Evolutionary conservation across 2,329 filamentous ascomycete genomes (phyloP), one percentile per base, ranked within the genome.

Genomic region (Exophiala sideris): DNA sequence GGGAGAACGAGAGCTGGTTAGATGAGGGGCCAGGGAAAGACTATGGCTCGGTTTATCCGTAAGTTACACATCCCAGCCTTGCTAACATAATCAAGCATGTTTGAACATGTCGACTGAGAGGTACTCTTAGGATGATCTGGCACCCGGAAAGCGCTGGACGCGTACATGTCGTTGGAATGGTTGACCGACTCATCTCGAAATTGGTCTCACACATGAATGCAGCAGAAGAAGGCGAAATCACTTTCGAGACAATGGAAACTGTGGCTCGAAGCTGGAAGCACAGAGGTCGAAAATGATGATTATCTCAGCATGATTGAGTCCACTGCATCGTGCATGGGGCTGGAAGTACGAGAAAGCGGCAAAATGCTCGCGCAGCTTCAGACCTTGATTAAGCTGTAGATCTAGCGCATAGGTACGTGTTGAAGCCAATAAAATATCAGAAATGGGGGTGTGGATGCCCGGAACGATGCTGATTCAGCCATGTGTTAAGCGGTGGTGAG

Each of bases 1-100:
- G 72, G 52, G 70, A 75, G 46, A 71, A 75, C 32, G 69, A 70
- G 48, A 61, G 62, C 40, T 62, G 60, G 58, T 42, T 65, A 29
- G 61, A 64, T 29, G 60, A 62, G 20, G 63, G 53, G 11, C 59
- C 60, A 21, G 61, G 61, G 11, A 49, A 58, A 49, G 63, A 57
- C 18, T 65, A 62, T 54, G 63, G 63, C 9, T 54, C 54, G 12
- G 56, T 65, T 12, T 64, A 57, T 39, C 56, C 57, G 57, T 60
- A 35, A 57, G 57, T 60, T 6, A 32, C 10, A 34, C 39, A 21
- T n/a, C 52, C 49, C 33, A 34, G 35, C 35, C 39, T 36, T 33
- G 24, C 41, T 41, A 29, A 29, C 24, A 29, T 29, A 29, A 29
- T 29, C 24, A 29, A 29, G 24, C 24, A 29, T 29, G 21, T 6